Evolutionary conservation across 164 flowering plant genomes (phyloP), one percentile per base, ranked within the genome.

Genomic region (Vitis cinerea): DNA sequence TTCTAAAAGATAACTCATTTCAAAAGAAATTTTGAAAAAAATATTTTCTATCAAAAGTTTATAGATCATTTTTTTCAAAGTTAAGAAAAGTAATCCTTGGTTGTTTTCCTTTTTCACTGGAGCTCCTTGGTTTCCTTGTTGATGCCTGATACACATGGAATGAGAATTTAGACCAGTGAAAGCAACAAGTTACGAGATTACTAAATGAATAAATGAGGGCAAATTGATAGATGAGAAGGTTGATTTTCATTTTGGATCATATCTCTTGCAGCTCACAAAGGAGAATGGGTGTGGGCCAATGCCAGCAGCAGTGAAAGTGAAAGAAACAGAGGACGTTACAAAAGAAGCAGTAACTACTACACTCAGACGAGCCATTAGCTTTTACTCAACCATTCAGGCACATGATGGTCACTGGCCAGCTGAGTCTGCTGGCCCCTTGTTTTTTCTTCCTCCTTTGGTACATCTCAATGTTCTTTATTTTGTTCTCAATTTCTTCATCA

Each of bases 361-460:
- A 4, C 19, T 83, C 50, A 74, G 77, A 60, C 82, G 88, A 68
- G 90, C 82, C 8, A 51, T 85, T 30, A 67, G 51, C 37, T 86
- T 75, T 71, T 83, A 71, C 57, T 77, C 90, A 2, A 66, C 84
- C n/a, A 71, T 88, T 53, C 93, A 88, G 50, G 86, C 89, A 14
- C 77, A 79, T 49, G 93, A 88, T 77, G 90, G 90, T 14, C 89
- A 86, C 63, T 88, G 90, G 93, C 84, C 93, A 1, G 88, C 84
- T 19, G 93, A 88, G 57, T 71, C 70, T 63, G 89, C 86, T 2
- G 93, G 89, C 17, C 89, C 89, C 0, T 69, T 86, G 78, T 86
- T 83, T 63, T 83, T 88, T 56, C 61, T 85, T 37, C 93, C 82
- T n/a, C 86, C 86, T 15, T 71, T 88, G 78, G 92, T 88, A 64